These are phyloP conservation scores for Ophiostoma tasmaniense DNA, from an alignment of 2,329 filamentous ascomycete genomes.

Conservation along the genomic window DNA sequence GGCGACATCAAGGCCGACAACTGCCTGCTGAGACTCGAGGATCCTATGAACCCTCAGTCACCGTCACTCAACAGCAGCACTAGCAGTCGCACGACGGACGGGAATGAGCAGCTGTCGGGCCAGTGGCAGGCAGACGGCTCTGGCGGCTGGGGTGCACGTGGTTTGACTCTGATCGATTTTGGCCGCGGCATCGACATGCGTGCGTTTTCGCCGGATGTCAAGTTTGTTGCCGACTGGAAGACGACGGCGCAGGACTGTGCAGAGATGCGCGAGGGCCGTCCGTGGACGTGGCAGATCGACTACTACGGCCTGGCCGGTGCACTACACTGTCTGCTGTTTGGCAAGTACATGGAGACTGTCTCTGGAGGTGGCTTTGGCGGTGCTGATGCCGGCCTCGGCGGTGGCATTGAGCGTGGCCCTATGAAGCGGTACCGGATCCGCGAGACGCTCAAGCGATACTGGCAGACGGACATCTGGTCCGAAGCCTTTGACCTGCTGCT, in stretches of 20 bases:
- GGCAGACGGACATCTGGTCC: slow-evolving; percentile 87
- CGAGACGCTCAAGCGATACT: slow-evolving; percentile 85
- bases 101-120: slow-evolving; percentile 36
- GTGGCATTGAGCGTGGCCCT: slow-evolving; percentile 35
- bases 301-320: slow-evolving; percentile 88
- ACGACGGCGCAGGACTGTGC: slow-evolving; percentile 79
- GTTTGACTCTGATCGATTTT: slow-evolving; percentile 86
- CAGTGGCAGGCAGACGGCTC: slow-evolving; percentile 67
- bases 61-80: slow-evolving; percentile 25
- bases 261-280: slow-evolving; percentile 87
- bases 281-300: slow-evolving; percentile 97
- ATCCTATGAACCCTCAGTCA: slow-evolving; percentile 32
- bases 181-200: slow-evolving; percentile 91
- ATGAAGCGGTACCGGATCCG: slow-evolving; percentile 67
- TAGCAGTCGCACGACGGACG: slow-evolving; percentile 19
- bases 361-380: slow-evolving; percentile 41
- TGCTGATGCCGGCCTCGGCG: background rate
- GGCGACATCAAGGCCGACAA: slow-evolving; percentile 96
- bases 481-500: slow-evolving; percentile 77
- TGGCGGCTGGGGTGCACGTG: slow-evolving; percentile 71
- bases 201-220: slow-evolving; percentile 64
- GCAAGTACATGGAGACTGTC: slow-evolving; percentile 83
- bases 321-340: slow-evolving; percentile 82
- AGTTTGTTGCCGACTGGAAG: slow-evolving; percentile 95
- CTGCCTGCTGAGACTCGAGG: slow-evolving; percentile 79